These are phyloP conservation scores for Wallacemonas sp. DNA, from an alignment of 208 protist species.

Conservation along the genomic window DNA sequence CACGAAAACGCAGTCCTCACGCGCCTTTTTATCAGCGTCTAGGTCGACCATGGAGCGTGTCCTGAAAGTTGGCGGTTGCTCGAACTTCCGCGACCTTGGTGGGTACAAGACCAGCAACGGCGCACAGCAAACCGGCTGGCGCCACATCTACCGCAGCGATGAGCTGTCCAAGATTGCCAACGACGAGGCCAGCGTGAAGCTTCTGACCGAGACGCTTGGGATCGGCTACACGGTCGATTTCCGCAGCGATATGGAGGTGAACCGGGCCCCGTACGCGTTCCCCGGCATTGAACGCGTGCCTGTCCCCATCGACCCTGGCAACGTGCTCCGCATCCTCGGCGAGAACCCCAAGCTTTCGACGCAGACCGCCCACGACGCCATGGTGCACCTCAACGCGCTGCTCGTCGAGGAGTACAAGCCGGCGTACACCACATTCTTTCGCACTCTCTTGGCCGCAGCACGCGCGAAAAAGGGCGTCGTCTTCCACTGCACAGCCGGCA, in stretches of 20 bases:
- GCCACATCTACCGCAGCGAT: conserved; percentile 42
- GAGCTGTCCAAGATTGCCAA: conserved; percentile 21
- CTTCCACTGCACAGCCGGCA: conserved; percentile 57
- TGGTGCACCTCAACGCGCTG: conserved; percentile 15
- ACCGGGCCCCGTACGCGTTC: conserved; percentile 17
- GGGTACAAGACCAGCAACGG: conserved; percentile 40
- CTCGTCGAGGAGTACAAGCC: conserved; percentile 37
- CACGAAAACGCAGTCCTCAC: neutral
- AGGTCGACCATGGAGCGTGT: conserved; percentile 2
- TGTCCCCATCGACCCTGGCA: conserved; percentile 30
- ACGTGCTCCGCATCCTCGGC: conserved; percentile 9
- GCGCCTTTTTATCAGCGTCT: neutral
- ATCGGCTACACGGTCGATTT: conserved; percentile 47
- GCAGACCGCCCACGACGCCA: conserved; percentile 5
- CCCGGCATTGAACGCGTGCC: conserved; percentile 18
- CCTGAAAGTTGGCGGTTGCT: neutral
- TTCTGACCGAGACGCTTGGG: conserved; percentile 27
- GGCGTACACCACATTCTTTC: conserved; percentile 34
- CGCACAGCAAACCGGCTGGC: conserved; percentile 24
- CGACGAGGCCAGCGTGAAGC: conserved; percentile 16
- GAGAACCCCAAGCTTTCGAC: conserved; percentile 22
- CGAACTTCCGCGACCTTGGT: conserved; percentile 52
- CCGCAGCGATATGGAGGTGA: conserved; percentile 27
- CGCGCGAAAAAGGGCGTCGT: conserved; percentile 30
- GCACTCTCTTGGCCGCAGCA: conserved; percentile 18